A percentile compares a stretch with the other conserved stretches of the same genome.
These are phyloP conservation scores for Lactarius psammicola DNA, from an alignment of 768 basidiomycete species.

Conservation along the genomic window DNA sequence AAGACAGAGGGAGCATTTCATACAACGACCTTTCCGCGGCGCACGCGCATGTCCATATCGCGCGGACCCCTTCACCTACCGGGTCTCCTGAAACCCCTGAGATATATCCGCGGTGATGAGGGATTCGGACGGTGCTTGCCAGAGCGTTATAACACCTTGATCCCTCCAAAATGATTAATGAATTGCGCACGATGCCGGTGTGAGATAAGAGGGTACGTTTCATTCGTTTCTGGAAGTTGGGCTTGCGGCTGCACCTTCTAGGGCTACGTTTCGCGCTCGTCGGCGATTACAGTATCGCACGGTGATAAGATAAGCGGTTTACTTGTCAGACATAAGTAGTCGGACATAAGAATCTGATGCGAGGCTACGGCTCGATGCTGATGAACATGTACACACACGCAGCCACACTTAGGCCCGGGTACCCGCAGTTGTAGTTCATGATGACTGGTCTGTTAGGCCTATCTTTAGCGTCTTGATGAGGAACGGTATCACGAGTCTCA, in stretches of 20 bases:
- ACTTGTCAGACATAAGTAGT: background rate
- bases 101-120: slow-evolving; percentile 14
- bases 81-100: background rate
- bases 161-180: slow-evolving; percentile 6
- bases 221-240: slow-evolving; percentile 3
- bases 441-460: background rate
- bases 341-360: no score
- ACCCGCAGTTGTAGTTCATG: background rate
- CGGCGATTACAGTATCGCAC: slow-evolving; percentile 4
- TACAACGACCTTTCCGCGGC: slow-evolving; percentile 11
- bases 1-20: background rate
- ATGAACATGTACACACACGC: background rate
- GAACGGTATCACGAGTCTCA: background rate
- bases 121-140: background rate
- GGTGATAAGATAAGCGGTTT: slow-evolving; percentile 1
- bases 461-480: background rate
- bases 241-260: background rate
- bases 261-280: slow-evolving; percentile 2
- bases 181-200: slow-evolving; percentile 1
- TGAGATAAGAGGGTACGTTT: slow-evolving; percentile 15
- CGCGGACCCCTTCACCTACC: background rate
- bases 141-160: slow-evolving; percentile 7
- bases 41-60: background rate
- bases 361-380: background rate
- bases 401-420: background rate